A percentile compares a stretch with the other conserved stretches of the same genome.
Evolutionary conservation across 2,329 filamentous ascomycete genomes (phyloP).

Genomic region (Dothiorella sarmentorum): DNA sequence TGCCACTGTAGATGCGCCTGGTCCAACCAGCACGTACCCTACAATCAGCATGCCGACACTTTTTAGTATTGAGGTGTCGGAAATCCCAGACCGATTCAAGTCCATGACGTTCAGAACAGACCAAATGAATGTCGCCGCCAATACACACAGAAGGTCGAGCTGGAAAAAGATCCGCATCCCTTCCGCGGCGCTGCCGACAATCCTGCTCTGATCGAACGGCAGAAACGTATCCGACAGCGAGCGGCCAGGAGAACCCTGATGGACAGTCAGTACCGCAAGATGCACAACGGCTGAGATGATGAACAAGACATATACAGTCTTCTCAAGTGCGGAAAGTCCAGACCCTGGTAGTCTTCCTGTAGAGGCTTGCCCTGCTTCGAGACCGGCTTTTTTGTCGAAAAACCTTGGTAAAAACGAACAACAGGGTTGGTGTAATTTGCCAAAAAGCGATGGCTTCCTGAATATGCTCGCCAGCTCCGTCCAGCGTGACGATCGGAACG

Average conservation of each 20-base stretch:
- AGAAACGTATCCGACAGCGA: background rate
- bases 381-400: no score
- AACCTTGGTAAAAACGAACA: background rate
- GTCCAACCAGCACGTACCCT: background rate
- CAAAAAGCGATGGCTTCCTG: background rate
- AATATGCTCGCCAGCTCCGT: background rate
- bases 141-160: background rate
- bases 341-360: background rate
- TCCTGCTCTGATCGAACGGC: background rate
- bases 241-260: background rate
- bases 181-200: background rate
- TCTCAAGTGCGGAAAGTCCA: background rate
- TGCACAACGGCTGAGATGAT: background rate
- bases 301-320: background rate
- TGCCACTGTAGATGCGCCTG: background rate
- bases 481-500: background rate
- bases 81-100: background rate
- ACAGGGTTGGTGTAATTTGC: background rate
- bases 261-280: background rate
- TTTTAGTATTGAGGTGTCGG: background rate
- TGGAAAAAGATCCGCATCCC: conserved; percentile 1
- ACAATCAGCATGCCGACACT: background rate
- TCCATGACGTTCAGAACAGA: background rate
- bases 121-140: background rate
- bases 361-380: background rate